Evolutionary conservation across 2,329 filamentous ascomycete species (phyloP).

Genomic region (Colletotrichum sp.): DNA sequence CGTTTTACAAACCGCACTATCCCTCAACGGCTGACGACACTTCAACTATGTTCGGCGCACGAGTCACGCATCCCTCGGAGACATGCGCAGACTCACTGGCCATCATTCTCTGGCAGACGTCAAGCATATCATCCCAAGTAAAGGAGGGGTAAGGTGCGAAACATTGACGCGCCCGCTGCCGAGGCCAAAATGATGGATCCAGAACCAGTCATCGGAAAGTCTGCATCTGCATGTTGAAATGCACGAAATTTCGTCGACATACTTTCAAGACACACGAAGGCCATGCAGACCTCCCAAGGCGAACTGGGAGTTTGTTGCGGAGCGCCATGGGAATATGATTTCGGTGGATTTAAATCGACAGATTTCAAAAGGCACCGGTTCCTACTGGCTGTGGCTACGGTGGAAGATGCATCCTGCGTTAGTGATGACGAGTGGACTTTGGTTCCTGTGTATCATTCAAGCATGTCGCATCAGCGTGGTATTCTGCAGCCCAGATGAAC

Average conservation of each 20-base stretch:
- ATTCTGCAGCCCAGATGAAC: background rate
- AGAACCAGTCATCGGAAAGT: background rate
- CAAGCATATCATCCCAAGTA: background rate
- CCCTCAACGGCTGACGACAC: background rate
- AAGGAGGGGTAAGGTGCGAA: background rate
- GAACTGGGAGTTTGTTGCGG: background rate
- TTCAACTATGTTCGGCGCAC: background rate
- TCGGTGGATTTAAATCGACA: background rate
- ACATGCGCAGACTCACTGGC: background rate
- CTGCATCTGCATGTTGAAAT: background rate
- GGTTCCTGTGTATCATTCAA: background rate
- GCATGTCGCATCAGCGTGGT: background rate
- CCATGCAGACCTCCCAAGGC: background rate
- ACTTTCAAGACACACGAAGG: background rate
- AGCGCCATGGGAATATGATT: background rate
- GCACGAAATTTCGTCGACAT: background rate
- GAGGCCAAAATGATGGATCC: background rate
- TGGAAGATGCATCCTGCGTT: background rate
- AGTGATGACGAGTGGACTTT: background rate
- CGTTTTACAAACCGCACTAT: background rate
- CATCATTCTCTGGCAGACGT: background rate
- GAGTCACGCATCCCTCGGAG: background rate
- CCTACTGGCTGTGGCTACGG: background rate
- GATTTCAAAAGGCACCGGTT: background rate
- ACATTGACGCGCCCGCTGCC: background rate